Evolutionary conservation across 768 basidiomycete species (phyloP).

Genomic region (Cyclocybe cylindracea): DNA sequence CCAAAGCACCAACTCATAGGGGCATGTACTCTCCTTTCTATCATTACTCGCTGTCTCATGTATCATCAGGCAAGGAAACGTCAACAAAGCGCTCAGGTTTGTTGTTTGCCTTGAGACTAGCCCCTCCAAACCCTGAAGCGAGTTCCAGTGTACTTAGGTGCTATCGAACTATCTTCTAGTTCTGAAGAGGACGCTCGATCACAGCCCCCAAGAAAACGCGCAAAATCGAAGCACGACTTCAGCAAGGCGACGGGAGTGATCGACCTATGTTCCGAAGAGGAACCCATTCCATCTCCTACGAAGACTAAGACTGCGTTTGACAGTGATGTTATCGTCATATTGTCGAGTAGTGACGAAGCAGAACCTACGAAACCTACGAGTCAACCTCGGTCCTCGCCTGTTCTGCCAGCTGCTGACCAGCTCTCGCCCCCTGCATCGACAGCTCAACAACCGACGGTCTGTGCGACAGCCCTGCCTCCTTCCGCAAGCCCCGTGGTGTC

Average conservation of each 20-base stretch:
- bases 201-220: conserved; percentile 5
- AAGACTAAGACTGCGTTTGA: neutral
- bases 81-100: too few relatives aligned
- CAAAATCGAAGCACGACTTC: neutral
- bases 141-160: conserved; percentile 3
- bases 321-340: conserved; percentile 12
- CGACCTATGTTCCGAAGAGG: conserved; percentile 24
- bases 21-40: neutral
- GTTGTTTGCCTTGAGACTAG: too few relatives aligned
- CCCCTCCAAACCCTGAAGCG: neutral
- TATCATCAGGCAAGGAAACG: neutral
- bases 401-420: neutral
- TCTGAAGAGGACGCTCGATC: conserved; percentile 12
- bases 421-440: neutral
- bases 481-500: neutral
- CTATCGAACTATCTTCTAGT: conserved; percentile 10
- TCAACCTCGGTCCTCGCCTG: neutral
- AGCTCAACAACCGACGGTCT: neutral
- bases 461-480: too few relatives aligned
- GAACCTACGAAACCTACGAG: neutral
- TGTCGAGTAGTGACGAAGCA: conserved; percentile 18
- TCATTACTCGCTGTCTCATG: neutral
- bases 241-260: conserved; percentile 12
- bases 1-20: neutral
- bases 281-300: neutral